Percentiles rank a stretch among this genome's conserved stretches.
Evolutionary conservation across 1,284 basidiomycete genomes (phyloP).

Genomic region (Ustilago vetiveriae): DNA sequence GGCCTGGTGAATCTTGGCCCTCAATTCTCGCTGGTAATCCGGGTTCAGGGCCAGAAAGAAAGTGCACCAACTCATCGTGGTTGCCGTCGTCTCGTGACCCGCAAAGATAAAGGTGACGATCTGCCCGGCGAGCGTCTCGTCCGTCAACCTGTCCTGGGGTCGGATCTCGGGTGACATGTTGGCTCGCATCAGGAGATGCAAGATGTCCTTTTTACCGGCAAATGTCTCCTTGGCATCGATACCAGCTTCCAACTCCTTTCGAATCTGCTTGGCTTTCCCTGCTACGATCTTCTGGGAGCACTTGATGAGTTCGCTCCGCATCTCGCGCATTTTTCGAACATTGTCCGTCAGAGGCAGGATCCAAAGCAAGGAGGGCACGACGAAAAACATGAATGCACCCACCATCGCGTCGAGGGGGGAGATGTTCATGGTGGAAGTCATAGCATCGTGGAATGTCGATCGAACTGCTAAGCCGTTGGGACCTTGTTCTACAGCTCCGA

Average conservation of each 20-base stretch:
- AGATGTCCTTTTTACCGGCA: conserved; percentile 46
- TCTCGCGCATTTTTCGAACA: conserved; percentile 43
- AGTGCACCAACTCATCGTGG: conserved; percentile 60
- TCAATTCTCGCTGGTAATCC: conserved; percentile 45
- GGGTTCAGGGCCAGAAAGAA: conserved; percentile 51
- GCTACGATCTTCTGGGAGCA: conserved; percentile 39
- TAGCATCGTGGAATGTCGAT: conserved; percentile 44
- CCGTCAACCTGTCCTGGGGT: conserved; percentile 38
- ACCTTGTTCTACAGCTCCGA: conserved; percentile 46
- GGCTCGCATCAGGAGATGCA: conserved; percentile 46
- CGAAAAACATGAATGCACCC: conserved; percentile 49
- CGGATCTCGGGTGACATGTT: conserved; percentile 50
- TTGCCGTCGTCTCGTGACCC: conserved; percentile 62
- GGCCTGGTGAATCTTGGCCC: conserved; percentile 34
- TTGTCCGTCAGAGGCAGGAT: conserved; percentile 47
- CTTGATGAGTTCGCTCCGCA: conserved; percentile 41
- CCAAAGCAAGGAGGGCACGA: conserved; percentile 42
- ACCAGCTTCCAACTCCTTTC: conserved; percentile 41
- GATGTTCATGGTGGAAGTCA: conserved; percentile 50
- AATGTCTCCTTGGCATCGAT: conserved; percentile 45
- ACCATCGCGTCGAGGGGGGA: conserved; percentile 38
- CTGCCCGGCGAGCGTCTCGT: conserved; percentile 53
- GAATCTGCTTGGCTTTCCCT: conserved; percentile 39
- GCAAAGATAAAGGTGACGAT: conserved; percentile 62
- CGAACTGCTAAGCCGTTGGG: conserved; percentile 43